These are phyloP conservation scores for Globisporangium nunn DNA, from an alignment of 352 stramenopile genomes.

Conservation along the genomic window DNA sequence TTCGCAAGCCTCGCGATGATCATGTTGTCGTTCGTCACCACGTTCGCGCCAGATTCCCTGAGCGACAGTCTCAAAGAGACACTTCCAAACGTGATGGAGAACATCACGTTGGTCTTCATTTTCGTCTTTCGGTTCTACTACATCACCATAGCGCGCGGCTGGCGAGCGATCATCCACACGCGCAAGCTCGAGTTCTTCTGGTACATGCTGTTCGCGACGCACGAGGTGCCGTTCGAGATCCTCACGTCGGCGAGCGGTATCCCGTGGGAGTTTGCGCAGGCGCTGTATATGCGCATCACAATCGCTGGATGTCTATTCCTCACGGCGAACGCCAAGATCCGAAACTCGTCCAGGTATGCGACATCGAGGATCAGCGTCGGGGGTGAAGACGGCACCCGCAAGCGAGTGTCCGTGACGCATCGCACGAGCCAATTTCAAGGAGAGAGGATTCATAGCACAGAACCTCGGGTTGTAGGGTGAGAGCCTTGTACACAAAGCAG, in stretches of 20 bases:
- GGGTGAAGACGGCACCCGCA: neutral
- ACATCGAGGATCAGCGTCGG: constrained; percentile 3
- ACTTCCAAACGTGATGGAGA: constrained; percentile 22
- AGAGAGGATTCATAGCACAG: no score
- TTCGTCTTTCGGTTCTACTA: constrained; percentile 39
- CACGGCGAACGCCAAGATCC: neutral
- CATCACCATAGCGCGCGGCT: constrained; percentile 17
- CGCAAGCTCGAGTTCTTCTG: constrained; percentile 17
- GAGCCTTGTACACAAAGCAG: no score
- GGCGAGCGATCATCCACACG: constrained; percentile 2
- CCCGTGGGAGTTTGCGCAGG: constrained; percentile 32
- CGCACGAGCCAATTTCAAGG: neutral
- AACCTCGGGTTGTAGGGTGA: no score
- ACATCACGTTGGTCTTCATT: constrained; percentile 25
- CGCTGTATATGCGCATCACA: constrained; percentile 30
- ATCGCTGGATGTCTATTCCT: constrained; percentile 3
- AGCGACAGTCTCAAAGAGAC: constrained; percentile 10
- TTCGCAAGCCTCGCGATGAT: constrained; percentile 3
- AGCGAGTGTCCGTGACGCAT: neutral
- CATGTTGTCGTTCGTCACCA: neutral
- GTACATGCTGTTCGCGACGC: constrained; percentile 23
- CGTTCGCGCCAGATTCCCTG: neutral
- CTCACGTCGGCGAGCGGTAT: constrained; percentile 14
- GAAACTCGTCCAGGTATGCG: constrained; percentile 2
- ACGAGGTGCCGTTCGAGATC: constrained; percentile 31